Evolutionary conservation across 2,329 filamentous ascomycete species (phyloP).

Genomic region (Exophiala bonariae): DNA sequence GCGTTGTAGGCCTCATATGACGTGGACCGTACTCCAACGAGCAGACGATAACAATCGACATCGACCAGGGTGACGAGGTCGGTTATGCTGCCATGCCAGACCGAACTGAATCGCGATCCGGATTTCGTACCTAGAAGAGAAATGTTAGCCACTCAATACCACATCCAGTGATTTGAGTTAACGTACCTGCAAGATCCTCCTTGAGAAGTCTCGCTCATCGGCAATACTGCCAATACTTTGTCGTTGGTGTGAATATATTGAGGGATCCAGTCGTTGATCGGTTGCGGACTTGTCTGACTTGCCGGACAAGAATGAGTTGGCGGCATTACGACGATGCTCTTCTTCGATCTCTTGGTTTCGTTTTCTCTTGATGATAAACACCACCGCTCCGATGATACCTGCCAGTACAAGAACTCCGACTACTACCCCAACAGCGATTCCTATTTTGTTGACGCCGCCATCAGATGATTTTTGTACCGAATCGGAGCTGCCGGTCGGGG

Average conservation of each 20-base stretch:
- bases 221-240: conserved; percentile 95
- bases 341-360: conserved; percentile 77
- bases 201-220: conserved; percentile 94
- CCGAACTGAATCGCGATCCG: conserved; percentile 23
- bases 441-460: conserved; percentile 67
- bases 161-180: no score
- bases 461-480: conserved; percentile 28
- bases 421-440: conserved; percentile 84
- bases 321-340: conserved; percentile 78
- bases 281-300: conserved; percentile 66
- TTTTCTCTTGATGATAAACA: conserved; percentile 74
- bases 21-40: no score
- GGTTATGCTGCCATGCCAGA: conserved; percentile 17
- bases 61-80: not conserved
- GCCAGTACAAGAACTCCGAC: conserved; percentile 73
- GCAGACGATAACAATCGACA: not conserved
- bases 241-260: conserved; percentile 75
- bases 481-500: conserved; percentile 32
- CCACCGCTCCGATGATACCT: conserved; percentile 65
- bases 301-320: conserved; percentile 67
- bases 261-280: conserved; percentile 84
- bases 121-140: conserved; percentile 23
- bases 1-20: not conserved
- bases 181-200: conserved; percentile 88
- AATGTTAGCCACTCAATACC: not conserved